Evolutionary conservation across 163 green algal genomes (phyloP).

Genomic region (Coccomyxa subellipsoidea): DNA sequence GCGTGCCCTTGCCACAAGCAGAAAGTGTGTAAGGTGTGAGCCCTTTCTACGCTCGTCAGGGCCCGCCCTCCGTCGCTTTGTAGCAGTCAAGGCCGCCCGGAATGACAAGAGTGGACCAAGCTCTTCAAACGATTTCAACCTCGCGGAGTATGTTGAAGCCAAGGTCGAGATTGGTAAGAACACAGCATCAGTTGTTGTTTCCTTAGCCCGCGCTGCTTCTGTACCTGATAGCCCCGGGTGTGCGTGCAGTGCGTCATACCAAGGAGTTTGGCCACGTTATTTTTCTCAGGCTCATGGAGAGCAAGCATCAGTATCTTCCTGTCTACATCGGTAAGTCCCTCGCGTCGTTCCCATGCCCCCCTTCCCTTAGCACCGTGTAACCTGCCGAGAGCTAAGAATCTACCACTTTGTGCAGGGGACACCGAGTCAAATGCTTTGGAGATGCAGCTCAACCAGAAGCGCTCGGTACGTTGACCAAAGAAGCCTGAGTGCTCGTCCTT

Average conservation of each 20-base stretch:
- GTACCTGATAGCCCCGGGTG: background rate
- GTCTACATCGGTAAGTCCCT: background rate
- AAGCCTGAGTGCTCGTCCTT: background rate
- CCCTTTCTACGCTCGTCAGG: background rate
- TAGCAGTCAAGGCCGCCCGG: background rate
- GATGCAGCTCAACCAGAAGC: constrained; percentile 13
- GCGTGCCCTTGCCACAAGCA: background rate
- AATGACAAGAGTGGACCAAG: constrained; percentile 5
- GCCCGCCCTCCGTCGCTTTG: background rate
- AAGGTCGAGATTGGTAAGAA: constrained; percentile 27
- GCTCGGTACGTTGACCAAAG: constrained; percentile 5
- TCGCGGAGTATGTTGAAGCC: constrained; percentile 24
- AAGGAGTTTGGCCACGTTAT: constrained; percentile 1
- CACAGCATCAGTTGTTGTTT: background rate
- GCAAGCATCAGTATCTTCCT: background rate
- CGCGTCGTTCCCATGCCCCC: too few species aligned
- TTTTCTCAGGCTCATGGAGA: background rate
- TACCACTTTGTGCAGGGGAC: constrained; percentile 15
- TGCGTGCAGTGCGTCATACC: background rate
- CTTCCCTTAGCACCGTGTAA: too few species aligned
- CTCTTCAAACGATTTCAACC: constrained; percentile 18
- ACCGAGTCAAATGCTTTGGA: constrained; percentile 12
- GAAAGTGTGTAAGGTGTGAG: background rate
- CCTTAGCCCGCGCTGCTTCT: background rate
- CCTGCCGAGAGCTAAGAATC: background rate